These are phyloP conservation scores for Saksenaea oblongispora DNA, from an alignment of 371 early-diverging fungal species.

Conservation along the genomic window DNA sequence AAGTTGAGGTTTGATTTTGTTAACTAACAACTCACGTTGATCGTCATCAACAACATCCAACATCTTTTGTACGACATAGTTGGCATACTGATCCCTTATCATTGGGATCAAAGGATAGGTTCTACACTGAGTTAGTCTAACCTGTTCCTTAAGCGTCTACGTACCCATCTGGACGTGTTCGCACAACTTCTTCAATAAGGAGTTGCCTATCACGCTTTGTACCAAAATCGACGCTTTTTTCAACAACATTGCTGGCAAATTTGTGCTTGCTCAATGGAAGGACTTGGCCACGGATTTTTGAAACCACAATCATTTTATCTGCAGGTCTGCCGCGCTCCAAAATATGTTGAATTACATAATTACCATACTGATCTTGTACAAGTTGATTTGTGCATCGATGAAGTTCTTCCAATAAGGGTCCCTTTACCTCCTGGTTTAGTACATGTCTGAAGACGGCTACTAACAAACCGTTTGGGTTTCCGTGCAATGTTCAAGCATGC, in stretches of 20 bases:
- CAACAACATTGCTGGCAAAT: conserved; percentile 99
- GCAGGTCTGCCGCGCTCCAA: conserved; percentile 89
- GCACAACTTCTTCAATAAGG: conserved; percentile 90
- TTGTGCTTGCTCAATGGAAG: conserved; percentile 95
- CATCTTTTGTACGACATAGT: conserved; percentile 99
- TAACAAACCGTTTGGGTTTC: conserved; percentile 75
- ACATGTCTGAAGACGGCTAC: background rate
- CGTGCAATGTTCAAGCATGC: conserved; percentile 99
- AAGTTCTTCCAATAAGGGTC: conserved; percentile 89
- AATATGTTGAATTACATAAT: conserved; percentile 98
- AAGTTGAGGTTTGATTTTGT: conserved; percentile 89
- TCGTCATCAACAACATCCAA: conserved; percentile 93
- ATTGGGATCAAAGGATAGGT: conserved; percentile 84
- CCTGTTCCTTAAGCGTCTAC: background rate
- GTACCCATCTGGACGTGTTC: conserved; percentile 73
- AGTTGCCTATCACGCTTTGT: conserved; percentile 68
- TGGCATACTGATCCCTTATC: conserved; percentile 99
- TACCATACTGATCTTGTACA: conserved; percentile 99
- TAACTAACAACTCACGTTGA: conserved; percentile 82
- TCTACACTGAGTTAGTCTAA: conserved; percentile 31
- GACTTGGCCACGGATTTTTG: conserved; percentile 89
- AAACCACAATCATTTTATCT: conserved; percentile 86
- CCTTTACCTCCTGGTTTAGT: conserved; percentile 13
- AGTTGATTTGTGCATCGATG: conserved; percentile 90
- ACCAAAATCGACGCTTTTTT: conserved; percentile 90